Percentiles rank a stretch among this genome's conserved stretches.
These are phyloP conservation scores for Hirschfeldia incana DNA, from an alignment of 345 rosid species.

Conservation along the genomic window DNA sequence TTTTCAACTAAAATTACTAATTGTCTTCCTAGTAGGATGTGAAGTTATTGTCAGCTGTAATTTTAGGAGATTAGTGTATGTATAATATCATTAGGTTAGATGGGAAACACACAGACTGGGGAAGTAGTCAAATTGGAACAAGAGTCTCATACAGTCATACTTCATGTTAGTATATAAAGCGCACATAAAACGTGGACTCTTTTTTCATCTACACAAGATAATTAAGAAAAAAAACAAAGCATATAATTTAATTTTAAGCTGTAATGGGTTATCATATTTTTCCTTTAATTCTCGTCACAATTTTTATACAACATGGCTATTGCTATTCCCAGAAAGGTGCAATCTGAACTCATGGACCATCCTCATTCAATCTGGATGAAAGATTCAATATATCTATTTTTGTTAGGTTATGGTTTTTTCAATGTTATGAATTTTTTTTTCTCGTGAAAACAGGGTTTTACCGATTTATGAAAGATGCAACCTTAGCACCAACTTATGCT, in stretches of 20 bases:
- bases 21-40: background rate
- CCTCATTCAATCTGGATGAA: background rate
- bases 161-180: slow-evolving; percentile 38
- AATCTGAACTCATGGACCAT: background rate
- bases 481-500: slow-evolving; percentile 10
- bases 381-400: background rate
- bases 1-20: background rate
- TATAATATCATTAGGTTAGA: slow-evolving; percentile 1
- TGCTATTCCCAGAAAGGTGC: slow-evolving; percentile 51
- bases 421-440: background rate
- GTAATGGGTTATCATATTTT: slow-evolving; percentile 33
- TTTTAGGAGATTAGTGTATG: background rate
- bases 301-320: slow-evolving; percentile 39
- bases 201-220: background rate
- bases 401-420: background rate
- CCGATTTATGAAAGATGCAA: slow-evolving; percentile 63
- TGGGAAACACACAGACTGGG: slow-evolving; percentile 1
- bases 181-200: slow-evolving; percentile 1
- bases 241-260: background rate
- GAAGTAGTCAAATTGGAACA: slow-evolving; percentile 6
- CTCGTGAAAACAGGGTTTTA: slow-evolving; percentile 50
- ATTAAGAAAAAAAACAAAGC: background rate
- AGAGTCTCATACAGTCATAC: slow-evolving; percentile 27
- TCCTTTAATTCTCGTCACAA: slow-evolving; percentile 29
- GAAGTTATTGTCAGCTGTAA: background rate